A percentile compares a stretch with the other conserved stretches of the same genome.
These are phyloP conservation scores for Speleostelium caveatum DNA, from an alignment of 78 protist genomes.

Conservation along the genomic window DNA sequence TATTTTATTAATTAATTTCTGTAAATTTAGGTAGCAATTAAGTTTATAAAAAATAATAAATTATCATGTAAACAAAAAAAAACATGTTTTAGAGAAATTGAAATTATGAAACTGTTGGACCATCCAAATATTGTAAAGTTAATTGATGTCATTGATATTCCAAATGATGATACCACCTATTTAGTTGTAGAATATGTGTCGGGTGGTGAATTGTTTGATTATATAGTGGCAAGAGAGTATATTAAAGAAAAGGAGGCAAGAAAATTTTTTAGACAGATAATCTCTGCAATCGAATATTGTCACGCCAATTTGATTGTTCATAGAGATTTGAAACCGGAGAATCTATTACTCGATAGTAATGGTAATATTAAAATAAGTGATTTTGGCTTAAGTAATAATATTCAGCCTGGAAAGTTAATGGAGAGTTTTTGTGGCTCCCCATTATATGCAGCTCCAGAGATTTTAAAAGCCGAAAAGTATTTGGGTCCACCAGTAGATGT, in stretches of 20 bases:
- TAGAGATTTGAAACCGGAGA: constrained; percentile 93
- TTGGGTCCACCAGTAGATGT: constrained; percentile 86
- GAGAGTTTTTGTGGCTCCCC: constrained; percentile 91
- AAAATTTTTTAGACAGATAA: constrained; percentile 71
- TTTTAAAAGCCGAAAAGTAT: constrained; percentile 79
- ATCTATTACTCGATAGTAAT: constrained; percentile 84
- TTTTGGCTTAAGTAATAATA: constrained; percentile 86
- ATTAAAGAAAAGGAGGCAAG: constrained; percentile 80
- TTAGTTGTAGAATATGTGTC: constrained; percentile 60
- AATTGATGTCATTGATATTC: constrained; percentile 72
- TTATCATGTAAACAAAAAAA: constrained; percentile 52
- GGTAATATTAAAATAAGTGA: constrained; percentile 91
- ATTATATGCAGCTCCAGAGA: constrained; percentile 91
- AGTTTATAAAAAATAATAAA: constrained; percentile 63
- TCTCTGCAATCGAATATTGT: constrained; percentile 80
- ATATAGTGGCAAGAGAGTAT: constrained; percentile 59
- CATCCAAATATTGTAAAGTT: constrained; percentile 85
- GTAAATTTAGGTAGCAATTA: constrained; percentile 69
- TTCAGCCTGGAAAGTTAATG: constrained; percentile 78
- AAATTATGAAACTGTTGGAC: constrained; percentile 59
- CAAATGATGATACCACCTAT: constrained; percentile 36
- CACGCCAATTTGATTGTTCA: constrained; percentile 85
- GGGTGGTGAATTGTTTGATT: constrained; percentile 86
- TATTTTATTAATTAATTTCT: background rate
- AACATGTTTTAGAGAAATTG: constrained; percentile 79